Evolutionary conservation across 1,284 basidiomycete species (phyloP), one percentile per base, ranked within the genome.

Genomic region (Cutaneotrichosporon sp.): DNA sequence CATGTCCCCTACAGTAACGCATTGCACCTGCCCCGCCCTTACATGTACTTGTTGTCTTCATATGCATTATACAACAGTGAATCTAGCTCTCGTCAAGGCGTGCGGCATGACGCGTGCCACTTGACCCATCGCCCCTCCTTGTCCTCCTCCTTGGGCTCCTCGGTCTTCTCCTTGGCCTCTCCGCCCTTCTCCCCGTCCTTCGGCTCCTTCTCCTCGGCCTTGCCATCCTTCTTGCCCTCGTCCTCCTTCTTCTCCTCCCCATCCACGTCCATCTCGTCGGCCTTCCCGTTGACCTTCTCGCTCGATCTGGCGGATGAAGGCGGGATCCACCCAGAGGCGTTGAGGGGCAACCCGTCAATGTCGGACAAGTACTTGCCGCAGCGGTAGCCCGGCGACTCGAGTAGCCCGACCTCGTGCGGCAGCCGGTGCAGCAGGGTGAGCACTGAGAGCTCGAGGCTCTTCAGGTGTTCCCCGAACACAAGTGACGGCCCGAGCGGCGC

Each of bases 181-280:
- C 34, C 54, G 16, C 34, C 36, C 45, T 27, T 46, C 20, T 59
- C 56, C 18, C 31, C 56, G 13, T 54, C 43, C 25, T 53, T 38
- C 42, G 49, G 52, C 10, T 18, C 24, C 25, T 58, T 25, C 31
- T 36, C 55, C 67, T 85, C 86, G 5, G 34, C n/a, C 11, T 33
- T 31, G 4, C 34, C 22, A 14, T 11, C 24, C 50, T 45, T 51
- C 18, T 11, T 45, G 4, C 16, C 36, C 33, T 50, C 25, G 6
- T 46, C 49, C 7, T 22, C 42, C 42, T 38, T 34, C n/a, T 29
- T 33, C 36, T 54, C 36, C 34, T 54, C 46, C 6, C 31, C 51
- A 33, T 53, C 51, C 9, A 53, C 51, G 34, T 55, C 43, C 16
- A 45, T 51, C 22, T 31, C 45, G 20, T 38, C 51, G 6, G 51